phyloP scores from a whole-genome alignment of 257 asterid genomes.

The Salvia hispanica region DNA sequence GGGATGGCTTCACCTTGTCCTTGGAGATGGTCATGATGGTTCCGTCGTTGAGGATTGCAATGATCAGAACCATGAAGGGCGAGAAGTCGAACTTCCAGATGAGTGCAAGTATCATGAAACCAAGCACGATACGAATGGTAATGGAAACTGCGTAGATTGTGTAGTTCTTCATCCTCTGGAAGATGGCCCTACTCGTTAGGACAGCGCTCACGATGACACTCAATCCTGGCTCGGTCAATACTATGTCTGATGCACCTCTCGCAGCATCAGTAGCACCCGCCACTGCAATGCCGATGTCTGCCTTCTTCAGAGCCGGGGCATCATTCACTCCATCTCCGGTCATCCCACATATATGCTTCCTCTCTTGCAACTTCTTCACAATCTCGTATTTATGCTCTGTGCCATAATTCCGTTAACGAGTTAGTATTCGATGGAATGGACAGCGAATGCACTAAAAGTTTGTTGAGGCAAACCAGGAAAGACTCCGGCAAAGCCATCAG shows the following conservation, averaged over 20 bases:
- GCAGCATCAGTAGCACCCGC: conserved; percentile 69
- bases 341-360: conserved; percentile 61
- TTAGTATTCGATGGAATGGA: neutral
- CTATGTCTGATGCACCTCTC: conserved; percentile 55
- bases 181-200: conserved; percentile 57
- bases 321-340: conserved; percentile 69
- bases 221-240: conserved; percentile 57
- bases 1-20: conserved; percentile 63
- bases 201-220: conserved; percentile 61
- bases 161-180: conserved; percentile 71
- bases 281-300: conserved; percentile 63
- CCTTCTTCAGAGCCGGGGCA: conserved; percentile 61
- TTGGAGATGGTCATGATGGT: conserved; percentile 67
- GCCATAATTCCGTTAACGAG: neutral
- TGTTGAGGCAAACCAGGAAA: conserved; percentile 45
- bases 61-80: conserved; percentile 66
- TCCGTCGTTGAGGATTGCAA: conserved; percentile 64
- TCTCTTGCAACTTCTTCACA: conserved; percentile 60
- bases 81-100: conserved; percentile 73
- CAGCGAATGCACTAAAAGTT: neutral
- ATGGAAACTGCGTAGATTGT: conserved; percentile 68
- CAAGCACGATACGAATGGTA: conserved; percentile 61
- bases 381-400: conserved; percentile 62
- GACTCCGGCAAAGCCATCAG: conserved; percentile 68
- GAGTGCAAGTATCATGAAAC: conserved; percentile 59